phyloP scores from a whole-genome alignment of 2,329 filamentous ascomycete genomes.

The Trichophyton benhamiae region DNA sequence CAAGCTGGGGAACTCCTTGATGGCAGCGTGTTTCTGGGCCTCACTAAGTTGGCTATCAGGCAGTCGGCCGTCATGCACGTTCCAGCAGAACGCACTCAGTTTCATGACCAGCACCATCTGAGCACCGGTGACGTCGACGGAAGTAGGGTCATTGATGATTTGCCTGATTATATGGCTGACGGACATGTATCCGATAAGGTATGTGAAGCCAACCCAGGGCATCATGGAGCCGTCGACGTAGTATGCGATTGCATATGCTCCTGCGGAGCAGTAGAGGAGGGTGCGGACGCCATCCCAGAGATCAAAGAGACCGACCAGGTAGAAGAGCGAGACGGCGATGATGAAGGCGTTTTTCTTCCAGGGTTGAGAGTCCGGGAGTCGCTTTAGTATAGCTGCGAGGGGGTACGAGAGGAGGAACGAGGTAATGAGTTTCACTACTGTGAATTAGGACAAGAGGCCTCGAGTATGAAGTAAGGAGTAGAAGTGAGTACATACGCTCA shows the following conservation, averaged over 20 bases:
- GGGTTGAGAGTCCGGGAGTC: conserved; percentile 73
- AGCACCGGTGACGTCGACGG: conserved; percentile 77
- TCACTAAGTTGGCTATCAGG: conserved; percentile 70
- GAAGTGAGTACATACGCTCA: conserved; percentile 39
- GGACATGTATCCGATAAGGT: conserved; percentile 92
- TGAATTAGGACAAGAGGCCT: not conserved
- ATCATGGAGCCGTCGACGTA: conserved; percentile 81
- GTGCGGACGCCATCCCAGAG: conserved; percentile 77
- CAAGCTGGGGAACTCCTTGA: conserved; percentile 59
- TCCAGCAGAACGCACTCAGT: conserved; percentile 93
- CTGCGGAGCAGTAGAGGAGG: conserved; percentile 64
- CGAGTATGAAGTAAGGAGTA: not conserved
- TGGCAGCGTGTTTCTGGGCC: conserved; percentile 68
- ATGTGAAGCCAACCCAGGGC: conserved; percentile 93
- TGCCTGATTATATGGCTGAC: conserved; percentile 78
- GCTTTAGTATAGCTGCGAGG: conserved; percentile 74
- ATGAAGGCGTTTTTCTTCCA: conserved; percentile 80
- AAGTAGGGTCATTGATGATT: conserved; percentile 50
- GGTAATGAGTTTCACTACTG: conserved; percentile 59
- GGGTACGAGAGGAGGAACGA: conserved; percentile 89
- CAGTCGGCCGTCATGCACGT: conserved; percentile 81
- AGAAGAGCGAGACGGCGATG: conserved; percentile 70
- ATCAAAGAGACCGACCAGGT: conserved; percentile 84
- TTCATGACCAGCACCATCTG: conserved; percentile 99
- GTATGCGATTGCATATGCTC: conserved; percentile 70